phyloP scores from a whole-genome alignment of 257 asterid species.

The Gentiana dahurica region DNA sequence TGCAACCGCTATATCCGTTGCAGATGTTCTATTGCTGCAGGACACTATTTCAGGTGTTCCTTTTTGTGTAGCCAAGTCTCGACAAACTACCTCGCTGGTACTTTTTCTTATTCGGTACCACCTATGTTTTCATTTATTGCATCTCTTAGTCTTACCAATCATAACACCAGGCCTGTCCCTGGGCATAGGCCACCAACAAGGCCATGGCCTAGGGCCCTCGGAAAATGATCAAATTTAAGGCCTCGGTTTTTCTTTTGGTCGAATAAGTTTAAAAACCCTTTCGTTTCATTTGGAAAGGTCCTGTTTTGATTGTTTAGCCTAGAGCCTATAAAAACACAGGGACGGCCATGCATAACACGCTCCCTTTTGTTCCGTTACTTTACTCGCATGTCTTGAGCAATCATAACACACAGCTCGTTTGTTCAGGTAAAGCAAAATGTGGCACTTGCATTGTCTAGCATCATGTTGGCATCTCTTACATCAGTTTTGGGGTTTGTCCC shows the following conservation, averaged over 20 bases:
- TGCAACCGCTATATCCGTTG: conserved; percentile 94
- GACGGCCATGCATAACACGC: too few relatives aligned
- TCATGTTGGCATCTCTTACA: conserved; percentile 84
- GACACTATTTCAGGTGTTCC: conserved; percentile 92
- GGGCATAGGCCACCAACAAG: too few relatives aligned
- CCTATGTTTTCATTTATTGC: not conserved
- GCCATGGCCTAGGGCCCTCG: too few relatives aligned
- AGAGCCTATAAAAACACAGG: too few relatives aligned
- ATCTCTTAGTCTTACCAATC: not conserved
- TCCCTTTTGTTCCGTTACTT: not conserved
- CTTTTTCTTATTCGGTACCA: not conserved
- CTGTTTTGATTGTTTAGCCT: too few relatives aligned
- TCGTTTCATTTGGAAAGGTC: too few relatives aligned
- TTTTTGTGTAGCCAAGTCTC: conserved; percentile 76
- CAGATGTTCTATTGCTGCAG: conserved; percentile 87
- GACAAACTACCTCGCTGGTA: conserved; percentile 93
- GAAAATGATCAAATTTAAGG: too few relatives aligned
- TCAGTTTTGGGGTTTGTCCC: conserved; percentile 86
- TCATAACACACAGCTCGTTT: conserved; percentile 2
- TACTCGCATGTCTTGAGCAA: not conserved
- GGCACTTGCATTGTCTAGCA: conserved; percentile 82
- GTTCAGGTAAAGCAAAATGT: conserved; percentile 88
- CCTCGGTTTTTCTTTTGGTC: too few relatives aligned
- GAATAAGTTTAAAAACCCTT: too few relatives aligned
- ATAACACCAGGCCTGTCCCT: too few relatives aligned